These are phyloP conservation scores for Volvox carteri DNA, from an alignment of 163 green algal species.

Conservation along the genomic window DNA sequence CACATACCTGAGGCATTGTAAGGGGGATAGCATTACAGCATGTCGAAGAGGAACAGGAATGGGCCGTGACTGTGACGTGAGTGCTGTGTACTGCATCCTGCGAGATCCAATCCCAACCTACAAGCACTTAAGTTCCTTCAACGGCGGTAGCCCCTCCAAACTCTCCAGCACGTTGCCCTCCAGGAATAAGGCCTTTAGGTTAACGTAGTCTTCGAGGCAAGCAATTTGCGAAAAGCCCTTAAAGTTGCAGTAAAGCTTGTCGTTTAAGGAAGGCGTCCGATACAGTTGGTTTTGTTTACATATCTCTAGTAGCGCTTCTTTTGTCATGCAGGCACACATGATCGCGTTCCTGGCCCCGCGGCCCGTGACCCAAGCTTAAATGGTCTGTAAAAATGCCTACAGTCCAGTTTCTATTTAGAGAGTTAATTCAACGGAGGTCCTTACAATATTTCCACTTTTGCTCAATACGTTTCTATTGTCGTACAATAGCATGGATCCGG, in stretches of 20 bases:
- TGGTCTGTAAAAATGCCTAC: too few relatives aligned
- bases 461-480: too few relatives aligned
- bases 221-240: slow-evolving; percentile 86
- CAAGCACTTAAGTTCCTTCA: slow-evolving; percentile 88
- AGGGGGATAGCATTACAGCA: not conserved
- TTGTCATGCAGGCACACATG: slow-evolving; percentile 75
- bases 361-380: not conserved
- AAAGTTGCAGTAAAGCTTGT: slow-evolving; percentile 90
- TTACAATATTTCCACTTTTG: too few relatives aligned
- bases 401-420: too few relatives aligned
- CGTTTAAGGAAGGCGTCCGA: slow-evolving; percentile 87
- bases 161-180: slow-evolving; percentile 89
- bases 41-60: not conserved
- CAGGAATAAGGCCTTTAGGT: slow-evolving; percentile 88
- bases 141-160: slow-evolving; percentile 79
- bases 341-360: slow-evolving; percentile 1
- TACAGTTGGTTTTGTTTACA: slow-evolving; percentile 89
- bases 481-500: too few relatives aligned
- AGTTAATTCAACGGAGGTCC: too few relatives aligned
- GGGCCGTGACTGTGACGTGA: not conserved
- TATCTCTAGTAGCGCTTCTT: slow-evolving; percentile 68
- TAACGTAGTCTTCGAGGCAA: slow-evolving; percentile 84
- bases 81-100: not conserved
- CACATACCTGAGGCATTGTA: slow-evolving; percentile 76
- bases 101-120: slow-evolving; percentile 65